These are phyloP conservation scores for Polytolypa hystricis DNA, from an alignment of 2,329 filamentous ascomycete genomes.

Conservation along the genomic window DNA sequence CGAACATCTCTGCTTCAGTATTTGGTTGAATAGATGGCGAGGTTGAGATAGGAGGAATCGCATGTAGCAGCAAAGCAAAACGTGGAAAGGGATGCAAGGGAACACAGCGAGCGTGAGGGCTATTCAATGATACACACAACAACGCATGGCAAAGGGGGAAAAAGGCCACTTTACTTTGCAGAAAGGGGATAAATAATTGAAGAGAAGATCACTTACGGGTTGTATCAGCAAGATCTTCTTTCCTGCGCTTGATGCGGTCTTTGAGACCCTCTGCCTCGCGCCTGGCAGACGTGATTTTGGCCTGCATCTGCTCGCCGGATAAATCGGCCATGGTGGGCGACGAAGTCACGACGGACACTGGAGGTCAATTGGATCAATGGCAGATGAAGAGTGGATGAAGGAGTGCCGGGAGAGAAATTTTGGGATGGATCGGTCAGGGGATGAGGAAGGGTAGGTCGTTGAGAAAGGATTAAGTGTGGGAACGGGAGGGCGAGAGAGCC, in stretches of 20 bases:
- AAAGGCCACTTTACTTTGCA: no score
- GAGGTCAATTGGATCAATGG: constrained; percentile 14
- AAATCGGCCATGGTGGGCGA: constrained; percentile 35
- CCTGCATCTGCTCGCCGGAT: constrained; percentile 62
- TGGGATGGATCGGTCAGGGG: constrained; percentile 2
- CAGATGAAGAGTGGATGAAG: constrained; percentile 9
- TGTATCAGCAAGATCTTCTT: constrained; percentile 97
- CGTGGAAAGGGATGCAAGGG: no score
- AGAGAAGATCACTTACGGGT: constrained; percentile 61
- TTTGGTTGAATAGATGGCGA: not conserved
- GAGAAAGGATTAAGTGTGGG: constrained; percentile 6
- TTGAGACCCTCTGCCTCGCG: constrained; percentile 96
- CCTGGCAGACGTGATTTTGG: constrained; percentile 80
- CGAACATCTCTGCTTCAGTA: constrained; percentile 3
- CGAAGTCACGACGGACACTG: constrained; percentile 20
- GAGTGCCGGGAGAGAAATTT: constrained; percentile 8
- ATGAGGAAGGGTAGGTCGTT: constrained; percentile 1
- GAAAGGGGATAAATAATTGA: constrained; percentile 7
- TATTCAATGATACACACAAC: no score
- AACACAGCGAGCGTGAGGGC: no score
- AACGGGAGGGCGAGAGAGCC: constrained; percentile 6
- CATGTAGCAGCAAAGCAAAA: no score
- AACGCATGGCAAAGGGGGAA: no score
- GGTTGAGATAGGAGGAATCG: constrained; percentile 7
- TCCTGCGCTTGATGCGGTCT: constrained; percentile 98